Conservation (phyloP, 140 eudicot species). For the Artemisia princeps region DNA sequence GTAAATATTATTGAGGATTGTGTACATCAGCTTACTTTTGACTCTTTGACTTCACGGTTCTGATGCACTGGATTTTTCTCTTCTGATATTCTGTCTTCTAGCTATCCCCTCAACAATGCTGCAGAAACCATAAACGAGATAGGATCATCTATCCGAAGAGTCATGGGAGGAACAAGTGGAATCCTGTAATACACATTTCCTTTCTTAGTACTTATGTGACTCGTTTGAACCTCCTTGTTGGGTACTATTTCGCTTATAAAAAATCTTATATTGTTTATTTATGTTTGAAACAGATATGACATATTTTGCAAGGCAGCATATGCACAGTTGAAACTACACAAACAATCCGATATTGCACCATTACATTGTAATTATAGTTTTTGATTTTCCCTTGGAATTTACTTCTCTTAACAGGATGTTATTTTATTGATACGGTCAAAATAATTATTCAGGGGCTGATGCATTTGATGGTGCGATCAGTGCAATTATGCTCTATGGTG, state of each 20-base stretch:
- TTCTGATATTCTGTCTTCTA: slow-evolving; percentile 25
- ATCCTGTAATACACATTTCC: slow-evolving; percentile 44
- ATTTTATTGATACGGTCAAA: slow-evolving; percentile 21
- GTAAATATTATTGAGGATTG: not conserved
- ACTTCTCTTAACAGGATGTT: slow-evolving; percentile 2
- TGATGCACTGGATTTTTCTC: not conserved
- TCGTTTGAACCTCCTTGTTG: not conserved
- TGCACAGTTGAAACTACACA: slow-evolving; percentile 52
- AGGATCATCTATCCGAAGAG: slow-evolving; percentile 82
- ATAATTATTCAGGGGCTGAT: slow-evolving; percentile 60
- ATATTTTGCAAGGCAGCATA: slow-evolving; percentile 90
- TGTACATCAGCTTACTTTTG: not conserved
- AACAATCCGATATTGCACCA: slow-evolving; percentile 38
- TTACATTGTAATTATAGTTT: slow-evolving; percentile 37
- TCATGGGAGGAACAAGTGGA: slow-evolving; percentile 99
- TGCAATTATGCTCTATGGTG: slow-evolving; percentile 88
- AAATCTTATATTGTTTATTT: not conserved
- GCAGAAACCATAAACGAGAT: slow-evolving; percentile 78
- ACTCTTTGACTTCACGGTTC: not conserved
- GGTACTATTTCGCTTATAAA: not conserved
- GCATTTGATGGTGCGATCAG: slow-evolving; percentile 81
- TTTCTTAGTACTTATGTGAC: not conserved
- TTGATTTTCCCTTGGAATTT: slow-evolving; percentile 2
- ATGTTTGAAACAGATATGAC: slow-evolving; percentile 57
- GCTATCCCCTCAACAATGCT: slow-evolving; percentile 86